Evolutionary conservation across 2,329 filamentous ascomycete species (phyloP), one percentile per base, ranked within the genome.

Genomic region (Pseudogymnoascus sp.): DNA sequence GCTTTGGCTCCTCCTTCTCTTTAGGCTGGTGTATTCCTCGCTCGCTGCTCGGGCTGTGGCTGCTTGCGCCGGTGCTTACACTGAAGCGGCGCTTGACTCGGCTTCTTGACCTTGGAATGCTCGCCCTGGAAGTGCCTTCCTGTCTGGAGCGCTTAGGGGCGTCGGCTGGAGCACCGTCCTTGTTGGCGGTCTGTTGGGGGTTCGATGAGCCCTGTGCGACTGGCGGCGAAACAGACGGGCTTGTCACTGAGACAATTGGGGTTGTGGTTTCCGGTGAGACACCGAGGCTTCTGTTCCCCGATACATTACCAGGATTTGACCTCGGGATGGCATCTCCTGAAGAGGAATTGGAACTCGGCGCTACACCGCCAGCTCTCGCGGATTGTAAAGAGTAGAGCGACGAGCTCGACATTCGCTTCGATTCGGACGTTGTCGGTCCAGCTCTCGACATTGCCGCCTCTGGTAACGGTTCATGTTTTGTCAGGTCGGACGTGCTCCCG

Each of bases 1-100:
- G 81, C 71, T 84, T 86, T 28, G 72, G 75, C 78, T 69, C 80
- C 69, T 87, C 81, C 70, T 81, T 83, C 69, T 87, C 81, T 64
- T 80, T 78, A 65, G 79, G 62, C 16, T 60, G 72, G 35, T 79
- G 74, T 64, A 78, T 72, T 28, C 78, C 78, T 60, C 86, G 78
- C 60, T 93, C 90, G 66, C 86, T 88, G 65, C 87, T 89, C 6
- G 88, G 87, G 69, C 89, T 94, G 64, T 90, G 84, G 71, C 88
- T 94, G 74, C 89, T 94, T 38, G 87, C 84, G n/a, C 57, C 57
- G 38, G 89, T 92, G 73, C 90, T 94, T 22, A 85, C 87, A 69
- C 91, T 95, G 67, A 94, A 86, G 63, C 91, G 82, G 64, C 91
- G 80, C 71, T 90, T 88, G 18, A 79, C 84, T 68, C 82, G 79